These are phyloP conservation scores for Trichoderma hamatum DNA, from an alignment of 2,329 filamentous ascomycete genomes.

Conservation along the genomic window DNA sequence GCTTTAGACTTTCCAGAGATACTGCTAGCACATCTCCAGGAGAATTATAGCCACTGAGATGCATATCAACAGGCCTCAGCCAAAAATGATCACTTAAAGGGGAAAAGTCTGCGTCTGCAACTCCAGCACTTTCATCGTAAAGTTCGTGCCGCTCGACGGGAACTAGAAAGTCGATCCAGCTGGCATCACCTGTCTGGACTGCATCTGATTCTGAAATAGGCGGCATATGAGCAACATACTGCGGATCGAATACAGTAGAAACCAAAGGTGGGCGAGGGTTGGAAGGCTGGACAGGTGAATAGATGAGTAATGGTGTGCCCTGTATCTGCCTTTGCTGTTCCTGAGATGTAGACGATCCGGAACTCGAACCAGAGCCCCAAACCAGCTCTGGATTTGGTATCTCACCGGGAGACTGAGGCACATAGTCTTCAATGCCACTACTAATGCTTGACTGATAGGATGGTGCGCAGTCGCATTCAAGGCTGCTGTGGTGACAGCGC, in stretches of 20 bases:
- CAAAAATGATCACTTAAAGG: neutral
- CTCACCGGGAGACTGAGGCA: neutral
- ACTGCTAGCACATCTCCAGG: neutral
- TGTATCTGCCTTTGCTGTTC: neutral
- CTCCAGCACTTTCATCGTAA: neutral
- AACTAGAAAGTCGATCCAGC: conserved; percentile 28
- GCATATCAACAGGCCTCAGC: neutral
- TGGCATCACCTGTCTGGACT: conserved; percentile 28
- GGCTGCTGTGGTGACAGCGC: conserved; percentile 36
- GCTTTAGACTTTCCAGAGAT: neutral
- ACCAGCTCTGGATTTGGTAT: neutral
- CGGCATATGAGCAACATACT: neutral
- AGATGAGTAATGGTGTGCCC: neutral
- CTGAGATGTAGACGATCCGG: neutral
- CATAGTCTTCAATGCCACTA: neutral
- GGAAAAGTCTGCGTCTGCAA: neutral
- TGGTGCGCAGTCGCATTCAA: conserved; percentile 33
- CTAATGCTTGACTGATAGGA: conserved; percentile 33
- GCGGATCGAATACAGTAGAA: neutral
- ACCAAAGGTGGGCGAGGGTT: neutral
- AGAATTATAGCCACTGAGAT: neutral
- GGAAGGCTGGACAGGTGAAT: neutral
- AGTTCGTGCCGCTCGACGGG: neutral
- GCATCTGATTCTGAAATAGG: neutral
- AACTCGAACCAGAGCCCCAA: neutral